These are phyloP conservation scores for Penicillium digitatum DNA, from an alignment of 2,329 filamentous ascomycete genomes.

Conservation along the genomic window DNA sequence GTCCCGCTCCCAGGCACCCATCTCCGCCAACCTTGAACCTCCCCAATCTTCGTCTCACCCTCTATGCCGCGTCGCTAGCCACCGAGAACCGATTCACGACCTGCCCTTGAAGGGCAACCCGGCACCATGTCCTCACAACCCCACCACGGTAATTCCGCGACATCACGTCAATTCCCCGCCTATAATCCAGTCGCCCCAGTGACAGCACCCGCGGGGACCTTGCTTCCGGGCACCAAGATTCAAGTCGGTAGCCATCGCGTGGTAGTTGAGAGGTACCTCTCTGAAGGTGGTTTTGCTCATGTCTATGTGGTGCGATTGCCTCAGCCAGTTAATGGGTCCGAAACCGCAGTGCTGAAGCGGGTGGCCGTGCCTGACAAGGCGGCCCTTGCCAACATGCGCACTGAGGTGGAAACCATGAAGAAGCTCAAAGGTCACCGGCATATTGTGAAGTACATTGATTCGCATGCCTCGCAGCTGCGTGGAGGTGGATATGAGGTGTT, in stretches of 20 bases:
- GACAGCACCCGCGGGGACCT: slow-evolving; percentile 69
- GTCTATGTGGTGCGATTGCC: slow-evolving; percentile 93
- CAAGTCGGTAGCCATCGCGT: slow-evolving; percentile 91
- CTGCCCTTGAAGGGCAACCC: slow-evolving; percentile 28
- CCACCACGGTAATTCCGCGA: slow-evolving; percentile 29
- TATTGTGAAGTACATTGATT: slow-evolving; percentile 98
- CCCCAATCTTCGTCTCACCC: slow-evolving; percentile 14
- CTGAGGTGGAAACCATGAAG: slow-evolving; percentile 99
- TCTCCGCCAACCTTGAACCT: slow-evolving; percentile 2
- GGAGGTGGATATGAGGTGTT: slow-evolving; percentile 97
- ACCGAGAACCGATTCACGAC: slow-evolving; percentile 9
- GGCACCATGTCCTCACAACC: slow-evolving; percentile 34
- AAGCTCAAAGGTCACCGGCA: slow-evolving; percentile 92
- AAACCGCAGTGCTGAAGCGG: slow-evolving; percentile 83
- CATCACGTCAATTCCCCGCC: slow-evolving; percentile 29
- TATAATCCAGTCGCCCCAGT: slow-evolving; percentile 38
- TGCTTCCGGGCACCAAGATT: slow-evolving; percentile 90
- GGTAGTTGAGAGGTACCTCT: slow-evolving; percentile 93
- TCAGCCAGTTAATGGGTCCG: slow-evolving; percentile 69
- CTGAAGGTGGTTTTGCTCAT: slow-evolving; percentile 95
- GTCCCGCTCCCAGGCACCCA: slow-evolving; percentile 1
- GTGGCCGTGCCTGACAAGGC: slow-evolving; percentile 97
- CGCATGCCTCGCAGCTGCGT: slow-evolving; percentile 88
- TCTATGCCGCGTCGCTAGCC: slow-evolving; percentile 25
- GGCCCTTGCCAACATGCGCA: slow-evolving; percentile 90